Evolutionary conservation across 2,329 filamentous ascomycete genomes (phyloP).

Genomic region (Verticillium albo-atrum): DNA sequence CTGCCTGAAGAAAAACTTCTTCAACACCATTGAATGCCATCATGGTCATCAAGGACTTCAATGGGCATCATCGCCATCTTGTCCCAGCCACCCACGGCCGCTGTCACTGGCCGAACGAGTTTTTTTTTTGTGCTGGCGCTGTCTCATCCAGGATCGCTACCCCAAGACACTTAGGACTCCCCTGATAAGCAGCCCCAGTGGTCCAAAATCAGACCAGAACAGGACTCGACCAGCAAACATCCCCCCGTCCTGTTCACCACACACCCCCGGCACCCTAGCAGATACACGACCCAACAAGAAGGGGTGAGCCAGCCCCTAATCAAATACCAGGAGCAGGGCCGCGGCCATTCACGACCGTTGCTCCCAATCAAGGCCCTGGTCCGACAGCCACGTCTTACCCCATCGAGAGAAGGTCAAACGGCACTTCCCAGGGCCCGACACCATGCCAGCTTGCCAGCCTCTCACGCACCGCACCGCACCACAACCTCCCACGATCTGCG

Average conservation of each 20-base stretch:
- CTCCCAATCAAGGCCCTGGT: not conserved
- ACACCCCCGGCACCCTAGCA: not conserved
- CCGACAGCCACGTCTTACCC: not conserved
- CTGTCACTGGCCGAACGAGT: not conserved
- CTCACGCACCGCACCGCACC: not conserved
- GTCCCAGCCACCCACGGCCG: too few species aligned
- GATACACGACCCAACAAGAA: not conserved
- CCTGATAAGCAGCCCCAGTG: not conserved
- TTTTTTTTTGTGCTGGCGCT: not conserved
- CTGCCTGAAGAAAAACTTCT: not conserved
- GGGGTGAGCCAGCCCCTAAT: not conserved
- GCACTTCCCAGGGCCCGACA: not conserved
- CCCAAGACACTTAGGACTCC: not conserved
- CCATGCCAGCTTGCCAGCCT: not conserved
- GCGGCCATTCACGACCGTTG: not conserved
- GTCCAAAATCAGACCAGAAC: not conserved
- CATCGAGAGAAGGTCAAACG: constrained; percentile 2
- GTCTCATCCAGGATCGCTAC: not conserved
- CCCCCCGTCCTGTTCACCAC: not conserved
- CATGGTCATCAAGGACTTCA: too few species aligned
- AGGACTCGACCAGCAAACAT: not conserved
- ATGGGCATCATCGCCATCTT: too few species aligned
- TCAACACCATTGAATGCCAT: too few species aligned
- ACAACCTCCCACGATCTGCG: not conserved
- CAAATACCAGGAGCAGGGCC: not conserved